These are phyloP conservation scores for Leucogyrophana mollusca DNA, from an alignment of 768 basidiomycete species.

Conservation along the genomic window DNA sequence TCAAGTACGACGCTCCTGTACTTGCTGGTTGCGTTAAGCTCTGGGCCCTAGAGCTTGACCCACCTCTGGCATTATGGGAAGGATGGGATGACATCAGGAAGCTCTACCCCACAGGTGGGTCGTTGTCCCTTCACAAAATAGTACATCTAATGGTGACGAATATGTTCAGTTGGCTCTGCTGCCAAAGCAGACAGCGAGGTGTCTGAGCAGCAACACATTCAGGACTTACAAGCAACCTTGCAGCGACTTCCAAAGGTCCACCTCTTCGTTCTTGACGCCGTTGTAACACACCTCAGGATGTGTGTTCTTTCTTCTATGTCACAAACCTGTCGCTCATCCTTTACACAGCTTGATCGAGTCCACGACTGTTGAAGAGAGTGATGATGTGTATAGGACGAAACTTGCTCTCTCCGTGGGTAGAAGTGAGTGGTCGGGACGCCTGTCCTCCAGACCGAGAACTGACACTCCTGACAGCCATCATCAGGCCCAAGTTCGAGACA, in stretches of 20 bases:
- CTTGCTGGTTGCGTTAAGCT: conserved; percentile 84
- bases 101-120: conserved; percentile 71
- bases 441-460: background rate
- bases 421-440: conserved; percentile 47
- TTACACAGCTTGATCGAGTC: conserved; percentile 58
- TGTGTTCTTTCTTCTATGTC: conserved; percentile 33
- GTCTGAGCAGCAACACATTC: conserved; percentile 58
- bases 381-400: conserved; percentile 84
- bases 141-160: background rate
- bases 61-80: conserved; percentile 82
- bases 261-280: conserved; percentile 72
- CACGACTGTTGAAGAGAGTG: conserved; percentile 67
- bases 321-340: conserved; percentile 3
- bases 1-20: conserved; percentile 81
- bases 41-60: conserved; percentile 89
- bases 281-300: conserved; percentile 76
- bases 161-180: conserved; percentile 47
- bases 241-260: conserved; percentile 76
- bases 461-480: conserved; percentile 50
- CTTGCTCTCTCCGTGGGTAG: conserved; percentile 85
- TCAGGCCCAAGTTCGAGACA: conserved; percentile 80
- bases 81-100: conserved; percentile 90
- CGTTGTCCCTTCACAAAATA: too few species aligned
- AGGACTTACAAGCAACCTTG: conserved; percentile 61
- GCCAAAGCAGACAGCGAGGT: conserved; percentile 50